Evolutionary conservation across 345 rosid genomes (phyloP).

Genomic region (Aurinia saxatilis): DNA sequence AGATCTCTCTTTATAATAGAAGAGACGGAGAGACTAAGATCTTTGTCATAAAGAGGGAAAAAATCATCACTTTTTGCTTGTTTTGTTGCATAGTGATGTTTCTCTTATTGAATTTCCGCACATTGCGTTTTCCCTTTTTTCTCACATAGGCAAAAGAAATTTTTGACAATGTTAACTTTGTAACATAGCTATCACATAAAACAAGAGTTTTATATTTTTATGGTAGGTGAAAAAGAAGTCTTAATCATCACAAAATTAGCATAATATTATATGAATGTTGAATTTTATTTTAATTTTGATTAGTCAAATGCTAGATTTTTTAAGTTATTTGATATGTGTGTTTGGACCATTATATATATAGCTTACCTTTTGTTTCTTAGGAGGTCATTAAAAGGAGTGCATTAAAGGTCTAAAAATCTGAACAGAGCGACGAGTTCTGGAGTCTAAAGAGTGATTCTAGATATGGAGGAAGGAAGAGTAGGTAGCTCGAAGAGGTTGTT

Average conservation of each 20-base stretch:
- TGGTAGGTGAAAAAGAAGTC: conserved; percentile 2
- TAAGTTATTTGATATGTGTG: neutral
- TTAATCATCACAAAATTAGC: neutral
- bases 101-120: conserved; percentile 22
- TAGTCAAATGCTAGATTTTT: neutral
- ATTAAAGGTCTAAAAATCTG: neutral
- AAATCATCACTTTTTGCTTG: conserved; percentile 3
- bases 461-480: conserved; percentile 32
- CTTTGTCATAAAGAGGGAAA: conserved; percentile 4
- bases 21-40: conserved; percentile 1
- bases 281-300: neutral
- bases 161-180: neutral
- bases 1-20: neutral
- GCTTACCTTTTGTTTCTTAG: neutral
- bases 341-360: neutral
- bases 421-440: neutral
- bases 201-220: neutral
- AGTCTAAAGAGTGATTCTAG: neutral
- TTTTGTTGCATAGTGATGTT: conserved; percentile 20
- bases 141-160: neutral
- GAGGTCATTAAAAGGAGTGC: neutral
- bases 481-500: conserved; percentile 37
- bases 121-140: conserved; percentile 13
- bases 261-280: neutral
- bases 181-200: neutral